Evolutionary conservation across 495 filamentous ascomycete species (phyloP).

Genomic region (Platismatia glauca): DNA sequence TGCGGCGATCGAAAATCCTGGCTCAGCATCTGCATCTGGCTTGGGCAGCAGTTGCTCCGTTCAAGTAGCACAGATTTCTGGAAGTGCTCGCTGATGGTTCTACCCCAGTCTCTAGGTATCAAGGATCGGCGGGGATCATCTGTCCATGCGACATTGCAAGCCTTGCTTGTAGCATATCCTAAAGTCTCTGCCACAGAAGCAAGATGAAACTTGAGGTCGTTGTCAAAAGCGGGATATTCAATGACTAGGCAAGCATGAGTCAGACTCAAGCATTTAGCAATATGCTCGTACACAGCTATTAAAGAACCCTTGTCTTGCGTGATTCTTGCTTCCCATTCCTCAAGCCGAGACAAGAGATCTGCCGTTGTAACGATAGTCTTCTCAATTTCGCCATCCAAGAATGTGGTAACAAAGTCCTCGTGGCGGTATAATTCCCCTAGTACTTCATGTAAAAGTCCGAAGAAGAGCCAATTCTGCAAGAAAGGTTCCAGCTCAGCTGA

Average conservation of each 20-base stretch:
- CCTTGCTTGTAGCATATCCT: slow-evolving; percentile 11
- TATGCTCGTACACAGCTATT: not conserved
- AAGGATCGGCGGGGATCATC: not conserved
- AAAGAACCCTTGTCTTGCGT: not conserved
- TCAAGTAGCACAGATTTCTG: slow-evolving; percentile 1
- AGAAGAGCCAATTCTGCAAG: slow-evolving; percentile 17
- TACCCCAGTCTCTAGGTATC: not conserved
- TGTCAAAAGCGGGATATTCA: slow-evolving; percentile 3
- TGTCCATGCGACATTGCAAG: slow-evolving; percentile 13
- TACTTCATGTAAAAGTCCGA: slow-evolving; percentile 14
- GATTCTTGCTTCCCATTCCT: not conserved
- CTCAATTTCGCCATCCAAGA: not conserved
- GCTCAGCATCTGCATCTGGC: slow-evolving; percentile 12
- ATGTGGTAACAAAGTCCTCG: slow-evolving; percentile 11
- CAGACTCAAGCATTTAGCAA: slow-evolving; percentile 6
- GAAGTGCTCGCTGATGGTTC: not conserved
- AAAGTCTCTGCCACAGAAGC: slow-evolving; percentile 13
- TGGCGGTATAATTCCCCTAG: slow-evolving; percentile 9
- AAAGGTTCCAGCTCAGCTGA: slow-evolving; percentile 8
- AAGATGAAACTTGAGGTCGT: slow-evolving; percentile 16
- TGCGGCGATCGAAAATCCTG: slow-evolving; percentile 6
- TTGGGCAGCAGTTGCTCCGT: slow-evolving; percentile 14
- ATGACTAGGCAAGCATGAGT: slow-evolving; percentile 8
- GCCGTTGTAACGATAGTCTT: slow-evolving; percentile 14
- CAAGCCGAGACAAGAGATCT: slow-evolving; percentile 10